A percentile compares a stretch with the other conserved stretches of the same genome.
Conservation (phyloP, 306 rosid genomes). For the Cajanus cajan region DNA sequence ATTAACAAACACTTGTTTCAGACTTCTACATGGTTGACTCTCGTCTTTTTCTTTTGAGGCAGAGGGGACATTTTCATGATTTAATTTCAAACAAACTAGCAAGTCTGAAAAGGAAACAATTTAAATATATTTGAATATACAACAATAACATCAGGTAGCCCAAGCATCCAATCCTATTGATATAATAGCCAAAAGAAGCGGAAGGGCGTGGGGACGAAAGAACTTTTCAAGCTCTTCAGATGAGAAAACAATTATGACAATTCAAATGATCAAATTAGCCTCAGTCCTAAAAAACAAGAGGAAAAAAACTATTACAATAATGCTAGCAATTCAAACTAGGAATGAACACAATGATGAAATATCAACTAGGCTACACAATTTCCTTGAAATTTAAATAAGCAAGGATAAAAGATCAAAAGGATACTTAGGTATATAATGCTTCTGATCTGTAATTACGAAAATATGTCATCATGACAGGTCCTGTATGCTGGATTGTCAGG, state of each 20-base stretch:
- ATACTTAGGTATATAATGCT: slow-evolving; percentile 1
- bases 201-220: neutral
- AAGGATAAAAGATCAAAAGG: neutral
- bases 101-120: slow-evolving; percentile 6
- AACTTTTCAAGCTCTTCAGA: neutral
- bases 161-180: slow-evolving; percentile 2
- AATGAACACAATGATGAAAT: neutral
- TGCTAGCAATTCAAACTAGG: slow-evolving; percentile 17
- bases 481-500: neutral
- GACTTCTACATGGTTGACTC: neutral
- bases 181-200: neutral
- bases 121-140: neutral
- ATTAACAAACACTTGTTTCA: neutral
- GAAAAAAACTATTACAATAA: neutral
- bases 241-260: neutral
- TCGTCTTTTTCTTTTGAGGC: neutral
- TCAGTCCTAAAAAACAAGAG: neutral
- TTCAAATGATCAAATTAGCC: neutral
- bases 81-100: slow-evolving; percentile 19
- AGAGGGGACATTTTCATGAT: neutral
- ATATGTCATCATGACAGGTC: neutral
- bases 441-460: neutral
- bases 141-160: neutral
- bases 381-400: neutral
- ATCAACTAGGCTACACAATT: slow-evolving; percentile 8